Evolutionary conservation across 257 asterid species (phyloP), one percentile per base, ranked within the genome.

Genomic region (Linderniella brevidens): DNA sequence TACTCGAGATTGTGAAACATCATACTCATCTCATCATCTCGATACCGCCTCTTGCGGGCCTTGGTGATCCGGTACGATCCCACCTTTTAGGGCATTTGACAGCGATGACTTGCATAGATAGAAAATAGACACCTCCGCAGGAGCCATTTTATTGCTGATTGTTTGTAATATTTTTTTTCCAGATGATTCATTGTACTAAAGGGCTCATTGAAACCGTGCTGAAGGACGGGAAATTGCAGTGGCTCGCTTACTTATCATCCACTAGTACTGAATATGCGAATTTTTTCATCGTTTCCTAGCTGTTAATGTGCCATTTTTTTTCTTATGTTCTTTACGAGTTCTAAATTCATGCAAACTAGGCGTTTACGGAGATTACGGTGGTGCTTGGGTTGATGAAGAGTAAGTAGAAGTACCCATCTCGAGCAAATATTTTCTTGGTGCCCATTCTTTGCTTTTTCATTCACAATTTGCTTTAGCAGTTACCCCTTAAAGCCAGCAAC

Each of bases 371-470:
- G 86, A 84, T 53, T 62, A 68, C 35, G 80, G 77, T 17, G 97
- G 97, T 67, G 82, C 75, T 48, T 88, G 83, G 93, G 86, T 84
- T 7, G 77, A 75, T 48, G 93, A 83, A 77, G 72, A 70, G 97
- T 87, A 70, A 73, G 84, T 25, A 25, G 32, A 25, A 25, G 32
- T 6, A 25, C 32, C 32, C 32, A 25, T 2, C 6, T 25, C 32
- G 32, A 3, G 6, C 76, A 13, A 60, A 20, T 39, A 9, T 45
- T 52, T 46, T 39, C 37, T 40, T 57, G 9, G 9, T 9, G 2
- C 48, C 13, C 10, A 10, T 44, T 2, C 10, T 13, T 44, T 11
- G 15, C 48, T 13, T 15, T 17, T 4, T 44, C 17, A 13, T 13
- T 11, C 48, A 41, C 48, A 49, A 42, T 19, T 29, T 35, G 56